A percentile compares a stretch with the other conserved stretches of the same genome.
Conservation (phyloP, 1,284 basidiomycete species). For the Melampsora abietis-canadensis region DNA sequence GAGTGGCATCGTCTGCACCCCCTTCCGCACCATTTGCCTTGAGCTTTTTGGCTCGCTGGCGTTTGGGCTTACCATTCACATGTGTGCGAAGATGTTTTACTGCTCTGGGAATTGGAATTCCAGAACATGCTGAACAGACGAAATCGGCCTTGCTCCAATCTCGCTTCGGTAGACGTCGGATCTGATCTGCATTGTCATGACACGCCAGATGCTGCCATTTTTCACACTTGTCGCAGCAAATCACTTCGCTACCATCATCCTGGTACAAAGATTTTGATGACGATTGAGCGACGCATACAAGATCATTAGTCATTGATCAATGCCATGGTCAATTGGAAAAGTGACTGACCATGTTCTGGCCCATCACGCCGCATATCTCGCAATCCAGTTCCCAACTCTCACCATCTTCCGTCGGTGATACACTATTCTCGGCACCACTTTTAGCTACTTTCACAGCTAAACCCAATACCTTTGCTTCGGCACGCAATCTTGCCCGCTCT, state of each 20-base stretch:
- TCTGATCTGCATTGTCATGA: slow-evolving; percentile 33
- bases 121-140: slow-evolving; percentile 39
- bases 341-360: slow-evolving; percentile 26
- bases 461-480: slow-evolving; percentile 28
- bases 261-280: slow-evolving; percentile 3
- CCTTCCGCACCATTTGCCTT: neutral
- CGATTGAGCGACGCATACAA: neutral
- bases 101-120: slow-evolving; percentile 18
- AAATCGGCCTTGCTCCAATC: slow-evolving; percentile 34
- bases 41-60: slow-evolving; percentile 23
- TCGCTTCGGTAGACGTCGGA: slow-evolving; percentile 12
- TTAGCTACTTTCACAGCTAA: slow-evolving; percentile 26
- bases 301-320: neutral
- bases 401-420: slow-evolving; percentile 5
- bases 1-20: neutral
- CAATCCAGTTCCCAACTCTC: slow-evolving; percentile 38
- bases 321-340: neutral
- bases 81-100: slow-evolving; percentile 31
- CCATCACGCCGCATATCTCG: slow-evolving; percentile 37
- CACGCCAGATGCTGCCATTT: slow-evolving; percentile 39
- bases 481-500: slow-evolving; percentile 29
- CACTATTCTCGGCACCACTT: slow-evolving; percentile 27
- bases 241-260: slow-evolving; percentile 43
- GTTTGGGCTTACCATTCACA: slow-evolving; percentile 40
- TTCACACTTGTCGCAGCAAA: slow-evolving; percentile 39